Conservation (phyloP, 2,329 filamentous ascomycete species). For the Nothophaeocryptopus gaeumannii region DNA sequence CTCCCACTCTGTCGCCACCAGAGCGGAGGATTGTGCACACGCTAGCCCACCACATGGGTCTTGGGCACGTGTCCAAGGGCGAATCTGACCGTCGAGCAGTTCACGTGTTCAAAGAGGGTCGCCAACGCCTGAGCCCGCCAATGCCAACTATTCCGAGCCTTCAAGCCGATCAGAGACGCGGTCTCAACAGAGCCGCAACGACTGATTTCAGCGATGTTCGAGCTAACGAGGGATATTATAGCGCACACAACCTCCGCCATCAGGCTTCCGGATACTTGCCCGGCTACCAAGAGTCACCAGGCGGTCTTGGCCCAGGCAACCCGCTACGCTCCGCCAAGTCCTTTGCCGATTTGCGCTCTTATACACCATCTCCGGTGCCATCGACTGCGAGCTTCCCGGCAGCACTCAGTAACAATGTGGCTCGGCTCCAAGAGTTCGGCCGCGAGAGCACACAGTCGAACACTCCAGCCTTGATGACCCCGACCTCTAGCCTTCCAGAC, state of each 20-base stretch:
- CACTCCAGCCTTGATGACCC: conserved; percentile 63
- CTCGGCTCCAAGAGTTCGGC: conserved; percentile 60
- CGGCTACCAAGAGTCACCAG: conserved; percentile 68
- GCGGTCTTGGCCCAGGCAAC: conserved; percentile 64
- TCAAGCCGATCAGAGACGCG: conserved; percentile 75
- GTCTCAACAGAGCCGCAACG: conserved; percentile 89
- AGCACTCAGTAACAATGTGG: conserved; percentile 61
- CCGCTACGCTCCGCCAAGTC: conserved; percentile 93
- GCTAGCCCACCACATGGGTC: conserved; percentile 88
- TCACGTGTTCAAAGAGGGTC: conserved; percentile 74
- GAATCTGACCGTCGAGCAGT: conserved; percentile 84
- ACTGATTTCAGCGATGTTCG: conserved; percentile 89
- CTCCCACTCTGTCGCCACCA: conserved; percentile 72
- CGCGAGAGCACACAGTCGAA: conserved; percentile 58
- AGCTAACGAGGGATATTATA: conserved; percentile 71
- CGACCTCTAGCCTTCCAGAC: conserved; percentile 42
- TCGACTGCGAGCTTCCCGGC: conserved; percentile 85
- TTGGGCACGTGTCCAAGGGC: conserved; percentile 87
- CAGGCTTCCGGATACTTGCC: conserved; percentile 80
- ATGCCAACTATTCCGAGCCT: conserved; percentile 64
- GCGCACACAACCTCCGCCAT: conserved; percentile 70
- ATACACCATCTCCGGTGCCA: conserved; percentile 87
- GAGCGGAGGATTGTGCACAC: conserved; percentile 91
- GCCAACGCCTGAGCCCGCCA: conserved; percentile 58
- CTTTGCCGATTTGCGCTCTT: conserved; percentile 90